Evolutionary conservation across 2,329 filamentous ascomycete genomes (phyloP).

Genomic region (Esteya vermicola): DNA sequence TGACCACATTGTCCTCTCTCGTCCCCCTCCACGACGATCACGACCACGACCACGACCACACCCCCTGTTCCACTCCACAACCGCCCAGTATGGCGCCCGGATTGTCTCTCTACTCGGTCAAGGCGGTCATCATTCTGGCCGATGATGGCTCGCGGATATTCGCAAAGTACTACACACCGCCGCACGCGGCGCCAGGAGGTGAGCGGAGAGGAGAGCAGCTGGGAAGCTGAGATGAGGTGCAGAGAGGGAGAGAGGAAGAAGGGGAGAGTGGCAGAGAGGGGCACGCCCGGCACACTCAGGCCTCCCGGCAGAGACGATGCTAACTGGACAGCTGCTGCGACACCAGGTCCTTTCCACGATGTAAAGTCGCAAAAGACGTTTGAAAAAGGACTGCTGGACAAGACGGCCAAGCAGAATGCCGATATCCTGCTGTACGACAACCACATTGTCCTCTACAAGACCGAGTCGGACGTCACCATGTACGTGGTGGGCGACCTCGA

Average conservation of each 20-base stretch:
- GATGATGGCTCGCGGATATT: slow-evolving; percentile 88
- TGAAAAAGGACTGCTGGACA: slow-evolving; percentile 88
- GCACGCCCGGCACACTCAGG: too few relatives aligned
- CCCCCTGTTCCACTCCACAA: not conserved
- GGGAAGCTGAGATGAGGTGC: too few relatives aligned
- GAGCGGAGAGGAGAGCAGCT: too few relatives aligned
- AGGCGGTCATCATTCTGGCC: slow-evolving; percentile 42
- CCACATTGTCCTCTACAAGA: slow-evolving; percentile 92
- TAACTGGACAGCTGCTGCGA: not conserved
- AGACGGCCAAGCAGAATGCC: slow-evolving; percentile 86
- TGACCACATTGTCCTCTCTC: not conserved
- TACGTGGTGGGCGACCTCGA: slow-evolving; percentile 85
- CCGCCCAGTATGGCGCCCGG: slow-evolving; percentile 11
- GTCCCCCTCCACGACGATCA: not conserved
- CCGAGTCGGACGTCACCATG: slow-evolving; percentile 87
- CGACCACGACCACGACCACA: not conserved
- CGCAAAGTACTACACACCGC: slow-evolving; percentile 76
- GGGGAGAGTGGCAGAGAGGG: too few relatives aligned
- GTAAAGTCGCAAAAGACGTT: slow-evolving; percentile 92
- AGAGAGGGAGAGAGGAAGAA: slow-evolving; percentile 1
- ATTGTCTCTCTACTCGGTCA: slow-evolving; percentile 14
- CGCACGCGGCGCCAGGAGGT: slow-evolving; percentile 25
- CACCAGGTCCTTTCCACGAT: slow-evolving; percentile 55
- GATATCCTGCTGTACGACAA: slow-evolving; percentile 98
- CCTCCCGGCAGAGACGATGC: too few relatives aligned